Percentiles rank a stretch among this genome's conserved stretches.
These are phyloP conservation scores for Ophiocordyceps sinensis DNA, from an alignment of 2,329 filamentous ascomycete genomes.

Conservation along the genomic window DNA sequence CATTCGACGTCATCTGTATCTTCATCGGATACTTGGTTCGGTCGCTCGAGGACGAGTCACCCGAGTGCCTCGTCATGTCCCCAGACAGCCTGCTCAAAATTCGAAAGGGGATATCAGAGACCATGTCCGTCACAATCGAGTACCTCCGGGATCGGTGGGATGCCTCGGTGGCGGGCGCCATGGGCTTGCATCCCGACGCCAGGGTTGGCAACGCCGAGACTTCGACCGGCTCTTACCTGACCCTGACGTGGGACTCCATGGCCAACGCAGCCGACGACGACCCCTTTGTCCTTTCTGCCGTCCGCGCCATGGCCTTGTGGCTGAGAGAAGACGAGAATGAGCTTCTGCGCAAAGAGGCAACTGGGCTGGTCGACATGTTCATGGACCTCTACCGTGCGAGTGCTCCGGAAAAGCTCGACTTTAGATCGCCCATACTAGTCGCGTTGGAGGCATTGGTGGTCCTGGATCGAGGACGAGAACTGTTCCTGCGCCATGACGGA, in stretches of 20 bases:
- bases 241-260: conserved; percentile 44
- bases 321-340: conserved; percentile 55
- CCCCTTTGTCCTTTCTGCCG: conserved; percentile 41
- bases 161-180: conserved; percentile 45
- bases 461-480: conserved; percentile 29
- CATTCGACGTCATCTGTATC: conserved; percentile 46
- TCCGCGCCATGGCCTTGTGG: conserved; percentile 49
- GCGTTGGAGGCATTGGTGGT: conserved; percentile 44
- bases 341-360: conserved; percentile 37
- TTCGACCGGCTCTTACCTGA: conserved; percentile 27
- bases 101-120: conserved; percentile 45
- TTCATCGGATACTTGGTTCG: conserved; percentile 44
- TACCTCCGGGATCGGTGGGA: conserved; percentile 59
- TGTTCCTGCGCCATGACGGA: conserved; percentile 35
- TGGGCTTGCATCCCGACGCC: conserved; percentile 45
- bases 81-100: conserved; percentile 48
- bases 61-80: conserved; percentile 28
- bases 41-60: conserved; percentile 33
- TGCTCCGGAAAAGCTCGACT: conserved; percentile 27
- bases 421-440: conserved; percentile 41
- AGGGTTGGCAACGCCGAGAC: conserved; percentile 29
- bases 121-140: conserved; percentile 47
- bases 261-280: conserved; percentile 35
- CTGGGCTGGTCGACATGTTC: conserved; percentile 48
- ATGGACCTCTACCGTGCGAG: conserved; percentile 42